phyloP scores from a whole-genome alignment of 1,284 basidiomycete species.

The Leccinum subrobustum region DNA sequence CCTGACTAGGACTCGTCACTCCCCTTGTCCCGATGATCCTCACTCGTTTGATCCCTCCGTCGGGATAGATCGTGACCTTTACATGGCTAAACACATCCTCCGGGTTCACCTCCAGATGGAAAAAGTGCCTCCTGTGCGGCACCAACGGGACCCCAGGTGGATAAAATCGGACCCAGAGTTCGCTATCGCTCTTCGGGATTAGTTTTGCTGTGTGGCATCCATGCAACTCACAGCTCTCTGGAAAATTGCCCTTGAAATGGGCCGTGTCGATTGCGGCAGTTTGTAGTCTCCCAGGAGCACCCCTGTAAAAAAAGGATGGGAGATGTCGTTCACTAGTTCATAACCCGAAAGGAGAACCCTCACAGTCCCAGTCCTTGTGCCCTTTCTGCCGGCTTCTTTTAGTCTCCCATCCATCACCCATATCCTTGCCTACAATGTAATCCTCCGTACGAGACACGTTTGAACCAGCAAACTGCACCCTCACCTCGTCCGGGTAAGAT shows the following conservation, averaged over 20 bases:
- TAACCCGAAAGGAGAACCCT: conserved; percentile 31
- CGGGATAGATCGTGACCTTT: conserved; percentile 87
- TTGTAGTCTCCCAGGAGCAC: conserved; percentile 68
- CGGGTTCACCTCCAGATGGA: conserved; percentile 71
- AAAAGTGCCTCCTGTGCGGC: conserved; percentile 88
- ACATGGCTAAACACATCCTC: conserved; percentile 77
- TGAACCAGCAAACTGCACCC: background rate
- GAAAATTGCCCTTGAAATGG: conserved; percentile 97
- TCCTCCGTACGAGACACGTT: background rate
- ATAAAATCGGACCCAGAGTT: conserved; percentile 77
- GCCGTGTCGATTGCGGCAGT: conserved; percentile 90
- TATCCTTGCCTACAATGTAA: conserved; percentile 61
- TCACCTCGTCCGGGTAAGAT: conserved; percentile 85
- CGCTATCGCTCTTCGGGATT: conserved; percentile 39
- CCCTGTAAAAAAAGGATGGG: conserved; percentile 41
- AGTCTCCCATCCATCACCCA: conserved; percentile 99
- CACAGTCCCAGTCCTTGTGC: conserved; percentile 92
- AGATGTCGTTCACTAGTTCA: conserved; percentile 4
- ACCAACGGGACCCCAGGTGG: conserved; percentile 72
- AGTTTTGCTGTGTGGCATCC: conserved; percentile 49
- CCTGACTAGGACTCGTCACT: conserved; percentile 1
- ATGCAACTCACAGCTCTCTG: conserved; percentile 84
- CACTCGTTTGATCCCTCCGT: conserved; percentile 94
- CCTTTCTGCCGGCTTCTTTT: conserved; percentile 79
- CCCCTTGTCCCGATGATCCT: conserved; percentile 74